These are phyloP conservation scores for Acidiella bohemica DNA, from an alignment of 495 filamentous ascomycete genomes.

Conservation along the genomic window DNA sequence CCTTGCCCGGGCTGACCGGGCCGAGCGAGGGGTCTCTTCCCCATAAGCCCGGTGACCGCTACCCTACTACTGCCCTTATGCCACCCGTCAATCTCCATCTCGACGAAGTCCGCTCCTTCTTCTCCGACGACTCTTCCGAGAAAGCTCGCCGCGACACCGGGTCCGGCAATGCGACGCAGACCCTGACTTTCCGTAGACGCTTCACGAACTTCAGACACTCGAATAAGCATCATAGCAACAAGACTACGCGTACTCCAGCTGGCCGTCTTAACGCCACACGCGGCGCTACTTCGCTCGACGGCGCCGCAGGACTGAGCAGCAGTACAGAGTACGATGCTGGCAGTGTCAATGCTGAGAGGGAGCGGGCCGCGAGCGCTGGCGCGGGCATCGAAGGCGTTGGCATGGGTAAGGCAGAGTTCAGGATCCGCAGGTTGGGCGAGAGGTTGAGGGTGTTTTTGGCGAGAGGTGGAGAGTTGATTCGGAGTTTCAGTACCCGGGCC, in stretches of 20 bases:
- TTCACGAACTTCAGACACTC: conserved; percentile 25
- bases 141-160: conserved; percentile 7
- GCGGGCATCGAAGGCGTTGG: conserved; percentile 20
- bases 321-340: conserved; percentile 14
- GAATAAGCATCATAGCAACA: too few relatives aligned
- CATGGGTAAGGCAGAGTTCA: conserved; percentile 24
- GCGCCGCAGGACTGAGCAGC: too few relatives aligned
- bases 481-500: conserved; percentile 15
- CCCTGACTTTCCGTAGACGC: conserved; percentile 26
- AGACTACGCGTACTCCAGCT: conserved; percentile 14
- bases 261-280: background rate
- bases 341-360: conserved; percentile 7
- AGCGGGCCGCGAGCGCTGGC: conserved; percentile 7
- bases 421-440: conserved; percentile 22
- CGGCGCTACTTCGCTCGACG: background rate
- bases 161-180: too few relatives aligned
- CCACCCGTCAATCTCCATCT: conserved; percentile 22
- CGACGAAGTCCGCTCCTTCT: conserved; percentile 29
- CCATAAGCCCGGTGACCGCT: conserved; percentile 28
- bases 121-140: conserved; percentile 32
- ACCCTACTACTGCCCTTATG: conserved; percentile 25
- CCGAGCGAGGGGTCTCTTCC: conserved; percentile 6
- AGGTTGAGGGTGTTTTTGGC: conserved; percentile 20
- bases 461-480: conserved; percentile 18
- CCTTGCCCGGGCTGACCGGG: conserved; percentile 3